Percentiles rank a stretch among this genome's conserved stretches.
Conservation (phyloP, 345 rosid genomes). For the Jatropha curcas region DNA sequence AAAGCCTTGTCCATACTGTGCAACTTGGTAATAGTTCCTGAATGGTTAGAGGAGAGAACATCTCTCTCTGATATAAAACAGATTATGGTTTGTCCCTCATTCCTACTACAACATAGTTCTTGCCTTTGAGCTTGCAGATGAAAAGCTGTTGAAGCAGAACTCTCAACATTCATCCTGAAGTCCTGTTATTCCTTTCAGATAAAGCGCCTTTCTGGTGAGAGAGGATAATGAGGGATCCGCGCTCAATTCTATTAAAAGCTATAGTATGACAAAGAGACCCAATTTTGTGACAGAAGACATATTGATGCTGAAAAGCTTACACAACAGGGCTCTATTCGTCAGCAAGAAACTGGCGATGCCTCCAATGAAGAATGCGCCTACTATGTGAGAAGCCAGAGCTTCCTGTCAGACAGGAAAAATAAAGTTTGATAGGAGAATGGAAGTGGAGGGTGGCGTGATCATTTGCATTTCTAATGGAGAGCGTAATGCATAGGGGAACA, state of each 20-base stretch:
- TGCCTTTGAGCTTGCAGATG: conserved; percentile 69
- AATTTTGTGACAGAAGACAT: conserved; percentile 53
- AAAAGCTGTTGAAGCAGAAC: conserved; percentile 61
- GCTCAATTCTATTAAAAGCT: conserved; percentile 41
- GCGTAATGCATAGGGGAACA: conserved; percentile 51
- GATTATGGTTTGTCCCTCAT: conserved; percentile 54
- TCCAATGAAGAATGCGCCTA: conserved; percentile 49
- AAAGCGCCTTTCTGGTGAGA: conserved; percentile 60
- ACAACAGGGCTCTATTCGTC: conserved; percentile 61
- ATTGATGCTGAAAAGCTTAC: conserved; percentile 70
- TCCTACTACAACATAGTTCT: conserved; percentile 58
- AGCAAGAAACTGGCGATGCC: conserved; percentile 29
- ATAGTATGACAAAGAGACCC: conserved; percentile 56
- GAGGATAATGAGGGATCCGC: conserved; percentile 48
- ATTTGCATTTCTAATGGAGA: conserved; percentile 63
- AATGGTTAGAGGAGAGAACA: conserved; percentile 70
- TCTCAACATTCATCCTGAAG: conserved; percentile 68
- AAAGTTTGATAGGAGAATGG: conserved; percentile 65
- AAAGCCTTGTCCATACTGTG: conserved; percentile 62
- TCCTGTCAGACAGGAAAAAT: conserved; percentile 52
- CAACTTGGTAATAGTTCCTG: conserved; percentile 77
- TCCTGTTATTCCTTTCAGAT: conserved; percentile 58
- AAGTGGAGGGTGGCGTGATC: conserved; percentile 61
- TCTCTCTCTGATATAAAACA: conserved; percentile 43
- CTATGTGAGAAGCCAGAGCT: conserved; percentile 74